Percentiles rank a stretch among this genome's conserved stretches.
Evolutionary conservation across 1,284 basidiomycete species (phyloP).

Genomic region (Irpex sp.): DNA sequence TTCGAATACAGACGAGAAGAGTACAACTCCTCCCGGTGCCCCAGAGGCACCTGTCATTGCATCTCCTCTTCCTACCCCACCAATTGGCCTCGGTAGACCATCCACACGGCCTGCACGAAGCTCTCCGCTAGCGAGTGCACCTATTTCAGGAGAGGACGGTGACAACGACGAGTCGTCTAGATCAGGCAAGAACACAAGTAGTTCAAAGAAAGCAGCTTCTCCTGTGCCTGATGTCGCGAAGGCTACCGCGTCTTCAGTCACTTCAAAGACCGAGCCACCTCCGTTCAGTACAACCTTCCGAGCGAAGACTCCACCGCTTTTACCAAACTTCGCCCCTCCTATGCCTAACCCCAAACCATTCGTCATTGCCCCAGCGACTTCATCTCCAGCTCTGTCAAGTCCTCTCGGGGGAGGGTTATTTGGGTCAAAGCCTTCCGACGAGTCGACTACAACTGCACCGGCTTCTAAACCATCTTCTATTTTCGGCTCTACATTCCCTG

Average conservation of each 20-base stretch:
- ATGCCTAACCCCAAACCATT: constrained; percentile 19
- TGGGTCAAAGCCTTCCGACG: constrained; percentile 9
- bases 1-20: constrained; percentile 25
- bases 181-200: neutral
- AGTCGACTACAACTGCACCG: neutral
- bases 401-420: constrained; percentile 9
- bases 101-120: constrained; percentile 25
- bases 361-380: constrained; percentile 16
- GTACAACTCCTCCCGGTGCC: constrained; percentile 53
- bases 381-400: constrained; percentile 13
- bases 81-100: constrained; percentile 21
- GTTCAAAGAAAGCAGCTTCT: neutral
- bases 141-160: constrained; percentile 22
- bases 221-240: constrained; percentile 9
- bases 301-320: constrained; percentile 38
- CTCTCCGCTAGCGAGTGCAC: constrained; percentile 24
- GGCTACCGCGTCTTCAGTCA: neutral
- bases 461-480: neutral
- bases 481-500: neutral
- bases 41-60: constrained; percentile 35
- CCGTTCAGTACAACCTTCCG: constrained; percentile 13
- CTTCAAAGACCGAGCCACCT: constrained; percentile 6
- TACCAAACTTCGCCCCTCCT: constrained; percentile 16
- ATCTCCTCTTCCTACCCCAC: constrained; percentile 14
- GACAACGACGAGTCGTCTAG: constrained; percentile 8